These are phyloP conservation scores for Chamaecyparis obtusa DNA, from an alignment of 75 land plant genomes.

Conservation along the genomic window DNA sequence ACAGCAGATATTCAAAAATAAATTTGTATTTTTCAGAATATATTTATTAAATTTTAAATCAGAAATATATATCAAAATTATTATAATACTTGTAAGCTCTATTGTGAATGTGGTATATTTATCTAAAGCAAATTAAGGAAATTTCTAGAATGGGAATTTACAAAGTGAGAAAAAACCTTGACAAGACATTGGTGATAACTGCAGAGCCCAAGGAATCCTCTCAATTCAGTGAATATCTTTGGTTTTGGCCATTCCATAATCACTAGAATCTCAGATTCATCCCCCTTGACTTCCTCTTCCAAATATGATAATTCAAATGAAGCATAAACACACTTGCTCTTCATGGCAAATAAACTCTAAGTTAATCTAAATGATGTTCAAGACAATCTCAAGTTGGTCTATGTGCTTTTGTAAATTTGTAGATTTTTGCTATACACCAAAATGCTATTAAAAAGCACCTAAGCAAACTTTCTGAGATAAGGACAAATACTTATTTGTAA, in stretches of 20 bases:
- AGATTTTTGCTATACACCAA: not conserved
- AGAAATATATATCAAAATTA: no score
- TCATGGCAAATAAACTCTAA: not conserved
- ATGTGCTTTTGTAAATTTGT: not conserved
- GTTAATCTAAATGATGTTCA: not conserved
- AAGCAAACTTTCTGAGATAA: not conserved
- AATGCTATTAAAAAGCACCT: not conserved
- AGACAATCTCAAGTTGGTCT: not conserved
- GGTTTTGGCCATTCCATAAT: not conserved
- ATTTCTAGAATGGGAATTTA: no score
- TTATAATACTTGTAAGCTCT: no score
- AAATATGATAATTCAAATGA: not conserved
- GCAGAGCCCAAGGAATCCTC: not conserved
- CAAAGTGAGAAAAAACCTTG: not conserved
- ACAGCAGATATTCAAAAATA: no score
- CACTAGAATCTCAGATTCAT: not conserved
- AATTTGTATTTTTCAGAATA: no score
- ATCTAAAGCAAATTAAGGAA: no score
- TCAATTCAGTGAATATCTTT: not conserved
- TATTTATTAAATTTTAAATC: no score
- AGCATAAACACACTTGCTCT: not conserved
- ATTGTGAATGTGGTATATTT: no score
- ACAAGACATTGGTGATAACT: not conserved
- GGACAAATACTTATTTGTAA: not conserved
- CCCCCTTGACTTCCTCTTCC: not conserved